A percentile compares a stretch with the other conserved stretches of the same genome.
Evolutionary conservation across 768 basidiomycete genomes (phyloP).

Genomic region (Mycena indigotica): DNA sequence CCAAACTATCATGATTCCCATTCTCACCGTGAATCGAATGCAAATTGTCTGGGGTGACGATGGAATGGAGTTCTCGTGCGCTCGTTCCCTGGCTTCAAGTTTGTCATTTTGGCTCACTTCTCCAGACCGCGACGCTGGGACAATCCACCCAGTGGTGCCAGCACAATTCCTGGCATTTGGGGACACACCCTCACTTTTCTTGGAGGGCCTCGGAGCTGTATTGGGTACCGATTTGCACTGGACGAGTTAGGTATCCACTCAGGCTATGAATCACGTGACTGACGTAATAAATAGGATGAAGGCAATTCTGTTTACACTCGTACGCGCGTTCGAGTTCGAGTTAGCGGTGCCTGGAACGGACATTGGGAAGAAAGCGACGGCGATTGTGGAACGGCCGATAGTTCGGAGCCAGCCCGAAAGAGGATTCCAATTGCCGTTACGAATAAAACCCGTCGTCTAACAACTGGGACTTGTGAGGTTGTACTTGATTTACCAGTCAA

Average conservation of each 20-base stretch:
- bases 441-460: conserved; percentile 1
- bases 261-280: neutral
- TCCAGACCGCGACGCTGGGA: conserved; percentile 51
- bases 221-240: conserved; percentile 30
- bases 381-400: conserved; percentile 10
- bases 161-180: conserved; percentile 43
- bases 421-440: conserved; percentile 11
- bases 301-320: conserved; percentile 12
- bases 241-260: neutral
- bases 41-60: conserved; percentile 47
- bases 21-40: conserved; percentile 37
- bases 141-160: conserved; percentile 25
- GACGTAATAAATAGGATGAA: conserved; percentile 3
- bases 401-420: conserved; percentile 3
- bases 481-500: neutral
- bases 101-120: too few relatives aligned
- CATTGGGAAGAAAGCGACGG: conserved; percentile 1
- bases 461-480: neutral
- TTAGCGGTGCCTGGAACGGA: conserved; percentile 6
- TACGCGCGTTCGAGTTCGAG: conserved; percentile 17
- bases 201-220: conserved; percentile 47
- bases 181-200: conserved; percentile 43
- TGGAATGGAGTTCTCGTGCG: conserved; percentile 22
- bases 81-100: too few relatives aligned
- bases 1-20: conserved; percentile 6